phyloP scores from a whole-genome alignment of 371 early-diverging fungal genomes.

The Mucor mucedo region DNA sequence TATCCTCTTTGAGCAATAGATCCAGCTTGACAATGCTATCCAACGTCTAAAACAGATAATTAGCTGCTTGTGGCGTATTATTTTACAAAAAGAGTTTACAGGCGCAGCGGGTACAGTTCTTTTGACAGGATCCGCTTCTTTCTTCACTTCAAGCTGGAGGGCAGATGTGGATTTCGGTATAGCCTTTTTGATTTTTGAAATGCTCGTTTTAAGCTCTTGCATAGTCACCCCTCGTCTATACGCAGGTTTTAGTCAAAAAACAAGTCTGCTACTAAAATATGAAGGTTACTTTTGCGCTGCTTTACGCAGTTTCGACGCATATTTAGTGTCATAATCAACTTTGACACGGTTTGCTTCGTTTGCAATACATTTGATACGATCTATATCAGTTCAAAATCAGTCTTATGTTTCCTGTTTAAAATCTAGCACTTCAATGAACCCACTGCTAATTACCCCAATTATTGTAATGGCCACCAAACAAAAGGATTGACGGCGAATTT shows the following conservation, averaged over 20 bases:
- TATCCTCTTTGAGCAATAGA: conserved; percentile 55
- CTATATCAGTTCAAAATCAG: conserved; percentile 1
- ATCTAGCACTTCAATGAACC: background rate
- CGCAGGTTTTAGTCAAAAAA: background rate
- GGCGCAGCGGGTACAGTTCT: conserved; percentile 42
- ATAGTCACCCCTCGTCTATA: conserved; percentile 45
- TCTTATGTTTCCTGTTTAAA: background rate
- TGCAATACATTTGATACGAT: conserved; percentile 21
- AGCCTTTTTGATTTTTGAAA: background rate
- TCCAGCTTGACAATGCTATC: conserved; percentile 84
- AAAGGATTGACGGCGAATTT: conserved; percentile 1
- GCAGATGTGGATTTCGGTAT: too few species aligned
- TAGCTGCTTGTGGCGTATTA: background rate
- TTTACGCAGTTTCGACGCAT: conserved; percentile 66
- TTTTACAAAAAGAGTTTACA: conserved; percentile 9
- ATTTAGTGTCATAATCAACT: conserved; percentile 59
- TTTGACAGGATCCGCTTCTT: conserved; percentile 17
- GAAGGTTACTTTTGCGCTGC: conserved; percentile 60
- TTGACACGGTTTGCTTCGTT: conserved; percentile 20
- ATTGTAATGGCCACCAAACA: conserved; percentile 14
- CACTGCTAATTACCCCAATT: conserved; percentile 19
- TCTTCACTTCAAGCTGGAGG: conserved; percentile 21
- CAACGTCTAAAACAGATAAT: conserved; percentile 54
- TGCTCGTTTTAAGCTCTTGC: conserved; percentile 49
- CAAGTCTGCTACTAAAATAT: background rate